Conservation (phyloP, 768 basidiomycete species). For the Royoungia palumana region DNA sequence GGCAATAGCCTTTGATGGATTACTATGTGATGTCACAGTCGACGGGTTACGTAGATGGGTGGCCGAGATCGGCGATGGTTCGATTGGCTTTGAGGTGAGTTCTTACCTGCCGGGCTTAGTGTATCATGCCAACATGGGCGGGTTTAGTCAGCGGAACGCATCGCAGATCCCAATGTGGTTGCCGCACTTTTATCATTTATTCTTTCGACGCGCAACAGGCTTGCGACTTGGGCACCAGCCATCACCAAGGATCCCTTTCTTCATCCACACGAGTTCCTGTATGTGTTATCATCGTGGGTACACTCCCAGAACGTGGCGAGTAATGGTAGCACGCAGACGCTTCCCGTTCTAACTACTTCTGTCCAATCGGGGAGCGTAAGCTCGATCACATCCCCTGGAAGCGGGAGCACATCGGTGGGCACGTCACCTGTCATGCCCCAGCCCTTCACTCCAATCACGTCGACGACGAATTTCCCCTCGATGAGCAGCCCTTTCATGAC, state of each 20-base stretch:
- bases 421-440: conserved; percentile 16
- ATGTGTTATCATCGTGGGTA: conserved; percentile 39
- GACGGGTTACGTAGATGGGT: conserved; percentile 71
- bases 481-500: conserved; percentile 5
- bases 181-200: conserved; percentile 70
- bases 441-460: conserved; percentile 2
- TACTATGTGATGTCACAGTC: conserved; percentile 75
- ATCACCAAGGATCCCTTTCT: conserved; percentile 80
- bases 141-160: conserved; percentile 61
- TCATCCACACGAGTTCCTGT: conserved; percentile 56
- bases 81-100: conserved; percentile 57
- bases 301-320: conserved; percentile 18
- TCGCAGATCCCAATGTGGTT: conserved; percentile 70
- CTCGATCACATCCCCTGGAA: conserved; percentile 10
- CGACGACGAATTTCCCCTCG: conserved; percentile 6
- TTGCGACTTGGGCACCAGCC: conserved; percentile 46
- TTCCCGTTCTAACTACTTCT: conserved; percentile 32
- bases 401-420: conserved; percentile 14
- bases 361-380: conserved; percentile 12
- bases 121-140: background rate
- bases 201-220: conserved; percentile 64
- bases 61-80: conserved; percentile 58
- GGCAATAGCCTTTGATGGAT: conserved; percentile 47
- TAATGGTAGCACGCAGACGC: conserved; percentile 15
- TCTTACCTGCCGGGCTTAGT: conserved; percentile 1